Percentiles rank a stretch among this genome's conserved stretches.
Evolutionary conservation across 371 early-diverging fungal species (phyloP).

Genomic region (Rhizomucor pusillus): DNA sequence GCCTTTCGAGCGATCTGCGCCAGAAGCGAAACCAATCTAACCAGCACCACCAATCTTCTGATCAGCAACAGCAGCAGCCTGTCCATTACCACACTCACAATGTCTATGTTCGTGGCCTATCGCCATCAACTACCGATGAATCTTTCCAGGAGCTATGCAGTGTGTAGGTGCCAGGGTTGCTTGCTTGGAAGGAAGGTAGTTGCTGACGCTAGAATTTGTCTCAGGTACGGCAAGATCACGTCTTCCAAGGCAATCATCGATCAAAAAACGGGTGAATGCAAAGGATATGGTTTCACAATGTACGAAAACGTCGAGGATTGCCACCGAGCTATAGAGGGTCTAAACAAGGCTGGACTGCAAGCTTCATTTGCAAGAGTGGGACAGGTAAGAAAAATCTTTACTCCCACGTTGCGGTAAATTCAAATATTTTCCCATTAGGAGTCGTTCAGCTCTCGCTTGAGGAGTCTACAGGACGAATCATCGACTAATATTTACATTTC

Average conservation of each 20-base stretch:
- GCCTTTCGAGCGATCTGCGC: conserved; percentile 1
- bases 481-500: conserved; percentile 85
- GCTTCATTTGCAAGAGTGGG: conserved; percentile 75
- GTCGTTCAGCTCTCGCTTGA: conserved; percentile 71
- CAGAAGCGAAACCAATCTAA: conserved; percentile 10
- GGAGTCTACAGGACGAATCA: conserved; percentile 70
- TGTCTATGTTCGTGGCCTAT: conserved; percentile 82
- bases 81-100: conserved; percentile 51
- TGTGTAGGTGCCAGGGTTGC: conserved; percentile 28
- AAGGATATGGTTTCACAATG: conserved; percentile 91
- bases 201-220: no score
- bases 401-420: not conserved
- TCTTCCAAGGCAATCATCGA: conserved; percentile 86
- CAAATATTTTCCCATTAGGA: conserved; percentile 40
- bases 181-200: no score
- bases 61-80: conserved; percentile 5
- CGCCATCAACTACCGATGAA: conserved; percentile 69
- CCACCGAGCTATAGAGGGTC: conserved; percentile 61
- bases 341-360: conserved; percentile 62
- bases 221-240: conserved; percentile 72
- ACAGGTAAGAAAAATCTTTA: conserved; percentile 21
- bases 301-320: conserved; percentile 73
- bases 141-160: conserved; percentile 62
- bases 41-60: conserved; percentile 5
- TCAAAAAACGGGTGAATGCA: conserved; percentile 74